Evolutionary conservation across 345 rosid genomes (phyloP), one percentile per base, ranked within the genome.

Genomic region (Garcia nutans): DNA sequence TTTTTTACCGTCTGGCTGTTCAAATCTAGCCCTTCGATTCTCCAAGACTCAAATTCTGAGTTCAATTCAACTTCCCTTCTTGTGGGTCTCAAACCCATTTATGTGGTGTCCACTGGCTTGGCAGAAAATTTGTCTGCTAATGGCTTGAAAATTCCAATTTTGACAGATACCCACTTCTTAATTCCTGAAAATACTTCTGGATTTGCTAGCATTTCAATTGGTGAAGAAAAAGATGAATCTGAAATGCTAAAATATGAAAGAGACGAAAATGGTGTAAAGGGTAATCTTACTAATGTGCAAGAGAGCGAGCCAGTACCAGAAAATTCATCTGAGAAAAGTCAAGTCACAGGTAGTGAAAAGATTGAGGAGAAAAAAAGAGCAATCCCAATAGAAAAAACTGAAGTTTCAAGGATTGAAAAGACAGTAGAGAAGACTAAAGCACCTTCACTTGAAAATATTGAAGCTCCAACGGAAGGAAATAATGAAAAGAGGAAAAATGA

Each of bases 1-100:
- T 74, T 87, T 82, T 85, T 93, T 77, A 87, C 91, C 45, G 13
- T 74, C 77, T 90, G 91, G 88, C 60, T 82, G 41, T 44, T 85
- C 87, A 88, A 82, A 81, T 86, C 87, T 23, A 81, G 82, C 70
- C 89, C 97, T 84, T 78, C 74, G 26, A 33, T 86, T 65, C 85
- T 60, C 73, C 85, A 72, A 62, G 78, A 83, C 37, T 65, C 84
- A 73, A 75, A 42, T 71, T 20, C 88, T 61, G 84, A 83, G 85
- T 77, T 86, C 77, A 84, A 84, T 28, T 37, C 59, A 72, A 68
- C 85, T 58, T 61, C 80, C 73, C 55, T 77, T 56, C 58, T 37
- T 68, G 55, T 15, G 64, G 74, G 67, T 80, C 55, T 28, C 59
- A 70, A 76, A 52, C 78, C 88, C 70, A 12, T 75, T 13, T 58